These are phyloP conservation scores for Cryomyces minteri DNA, from an alignment of 495 filamentous ascomycete species.

Conservation along the genomic window DNA sequence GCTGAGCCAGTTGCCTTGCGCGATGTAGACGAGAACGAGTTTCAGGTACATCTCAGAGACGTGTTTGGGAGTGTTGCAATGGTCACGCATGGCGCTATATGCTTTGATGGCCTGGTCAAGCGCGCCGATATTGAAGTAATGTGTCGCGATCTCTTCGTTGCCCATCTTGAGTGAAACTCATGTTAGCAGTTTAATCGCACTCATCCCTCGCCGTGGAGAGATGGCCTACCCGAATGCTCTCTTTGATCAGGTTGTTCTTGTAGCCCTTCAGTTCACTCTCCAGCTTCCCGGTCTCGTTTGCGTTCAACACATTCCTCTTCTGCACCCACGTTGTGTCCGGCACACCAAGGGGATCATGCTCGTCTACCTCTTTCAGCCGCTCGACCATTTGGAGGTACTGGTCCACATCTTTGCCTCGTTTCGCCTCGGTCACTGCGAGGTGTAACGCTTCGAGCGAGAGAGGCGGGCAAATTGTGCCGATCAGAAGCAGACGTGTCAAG, in stretches of 20 bases:
- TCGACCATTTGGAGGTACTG: constrained; percentile 54
- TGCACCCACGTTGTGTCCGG: constrained; percentile 56
- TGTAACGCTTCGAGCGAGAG: constrained; percentile 70
- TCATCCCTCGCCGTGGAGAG: background rate
- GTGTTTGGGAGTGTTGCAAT: constrained; percentile 50
- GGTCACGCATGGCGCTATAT: constrained; percentile 57
- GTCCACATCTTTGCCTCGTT: constrained; percentile 51
- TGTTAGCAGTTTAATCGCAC: background rate
- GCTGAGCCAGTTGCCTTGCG: constrained; percentile 46
- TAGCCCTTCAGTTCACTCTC: constrained; percentile 77
- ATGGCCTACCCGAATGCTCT: constrained; percentile 51
- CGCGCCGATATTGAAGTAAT: constrained; percentile 48
- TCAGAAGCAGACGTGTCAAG: constrained; percentile 62
- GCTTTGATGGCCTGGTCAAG: constrained; percentile 41
- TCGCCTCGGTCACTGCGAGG: constrained; percentile 57
- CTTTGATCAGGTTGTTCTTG: constrained; percentile 95
- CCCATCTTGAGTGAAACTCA: constrained; percentile 37
- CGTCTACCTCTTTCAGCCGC: constrained; percentile 39
- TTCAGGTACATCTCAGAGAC: constrained; percentile 52
- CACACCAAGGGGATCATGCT: constrained; percentile 45
- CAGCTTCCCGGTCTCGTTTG: constrained; percentile 47
- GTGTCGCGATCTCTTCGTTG: constrained; percentile 54
- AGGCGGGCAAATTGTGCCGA: constrained; percentile 58
- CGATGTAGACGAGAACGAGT: constrained; percentile 45
- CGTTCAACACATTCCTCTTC: constrained; percentile 38